Conservation (phyloP, 176 grass and related monocot genomes). For the Carex parvula region DNA sequence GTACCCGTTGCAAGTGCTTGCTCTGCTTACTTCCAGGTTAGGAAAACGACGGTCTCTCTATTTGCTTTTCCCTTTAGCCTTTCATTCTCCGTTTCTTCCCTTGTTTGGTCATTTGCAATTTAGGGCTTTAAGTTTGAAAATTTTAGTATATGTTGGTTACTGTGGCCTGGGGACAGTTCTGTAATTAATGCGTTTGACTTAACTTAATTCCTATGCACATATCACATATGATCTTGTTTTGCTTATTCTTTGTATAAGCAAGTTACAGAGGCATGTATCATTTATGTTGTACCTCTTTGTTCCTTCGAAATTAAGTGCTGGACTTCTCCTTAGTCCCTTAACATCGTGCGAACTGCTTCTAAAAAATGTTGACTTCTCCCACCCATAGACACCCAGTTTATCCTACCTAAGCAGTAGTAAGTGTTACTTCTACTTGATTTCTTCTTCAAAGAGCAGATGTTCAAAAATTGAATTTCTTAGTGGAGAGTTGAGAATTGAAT, state of each 20-base stretch:
- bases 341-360: neutral
- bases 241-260: neutral
- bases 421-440: neutral
- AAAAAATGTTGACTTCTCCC: neutral
- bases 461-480: neutral
- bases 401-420: neutral
- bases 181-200: neutral
- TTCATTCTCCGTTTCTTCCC: neutral
- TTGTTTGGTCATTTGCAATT: neutral
- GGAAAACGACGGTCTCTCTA: neutral
- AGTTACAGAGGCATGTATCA: neutral
- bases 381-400: neutral
- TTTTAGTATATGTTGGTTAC: neutral
- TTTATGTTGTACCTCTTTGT: neutral
- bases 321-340: neutral
- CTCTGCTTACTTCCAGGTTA: conserved; percentile 74
- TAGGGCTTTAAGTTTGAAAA: neutral
- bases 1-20: conserved; percentile 67
- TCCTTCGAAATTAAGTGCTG: neutral
- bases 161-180: neutral
- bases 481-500: neutral
- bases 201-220: neutral
- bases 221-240: neutral
- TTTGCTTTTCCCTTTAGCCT: neutral
- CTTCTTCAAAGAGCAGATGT: neutral